phyloP scores from a whole-genome alignment of 805 yeast species.

The Kazachstania bromeliacearum region DNA sequence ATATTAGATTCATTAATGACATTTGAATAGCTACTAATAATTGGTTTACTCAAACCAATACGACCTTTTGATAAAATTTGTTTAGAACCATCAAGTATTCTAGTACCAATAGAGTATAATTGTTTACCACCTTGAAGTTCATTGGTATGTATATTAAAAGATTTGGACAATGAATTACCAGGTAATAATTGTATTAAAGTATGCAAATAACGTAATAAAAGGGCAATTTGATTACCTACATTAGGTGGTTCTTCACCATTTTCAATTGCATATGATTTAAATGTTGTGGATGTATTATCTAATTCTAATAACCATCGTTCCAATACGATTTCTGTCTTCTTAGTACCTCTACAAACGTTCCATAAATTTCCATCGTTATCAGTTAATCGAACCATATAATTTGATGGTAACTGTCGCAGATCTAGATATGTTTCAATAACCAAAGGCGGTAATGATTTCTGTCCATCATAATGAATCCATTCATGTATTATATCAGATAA shows the following conservation, averaged over 20 bases:
- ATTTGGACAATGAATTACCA: conserved; percentile 43
- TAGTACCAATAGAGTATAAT: conserved; percentile 37
- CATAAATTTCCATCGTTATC: conserved; percentile 47
- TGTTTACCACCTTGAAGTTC: not conserved
- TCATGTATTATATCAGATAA: conserved; percentile 33
- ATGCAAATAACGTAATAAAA: conserved; percentile 65
- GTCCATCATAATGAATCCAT: conserved; percentile 55
- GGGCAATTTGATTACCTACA: conserved; percentile 63
- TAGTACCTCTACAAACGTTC: conserved; percentile 50
- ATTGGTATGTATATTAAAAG: too few species aligned
- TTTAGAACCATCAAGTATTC: conserved; percentile 65
- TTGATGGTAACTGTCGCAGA: conserved; percentile 44
- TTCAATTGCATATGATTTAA: conserved; percentile 39
- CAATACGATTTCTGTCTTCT: conserved; percentile 75
- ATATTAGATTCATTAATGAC: conserved; percentile 29
- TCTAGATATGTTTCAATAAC: conserved; percentile 79
- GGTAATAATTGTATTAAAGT: conserved; percentile 65
- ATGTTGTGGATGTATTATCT: conserved; percentile 33
- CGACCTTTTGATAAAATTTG: conserved; percentile 77
- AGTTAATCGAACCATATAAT: conserved; percentile 49
- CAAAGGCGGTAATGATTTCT: conserved; percentile 55
- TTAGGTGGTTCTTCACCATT: conserved; percentile 36
- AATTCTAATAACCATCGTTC: conserved; percentile 91
- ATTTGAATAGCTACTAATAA: conserved; percentile 34
- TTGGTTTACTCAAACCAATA: conserved; percentile 68